Base-by-base conservation (phyloP, 306 rosid species). In the Trichosanthes cucumerina region DNA sequence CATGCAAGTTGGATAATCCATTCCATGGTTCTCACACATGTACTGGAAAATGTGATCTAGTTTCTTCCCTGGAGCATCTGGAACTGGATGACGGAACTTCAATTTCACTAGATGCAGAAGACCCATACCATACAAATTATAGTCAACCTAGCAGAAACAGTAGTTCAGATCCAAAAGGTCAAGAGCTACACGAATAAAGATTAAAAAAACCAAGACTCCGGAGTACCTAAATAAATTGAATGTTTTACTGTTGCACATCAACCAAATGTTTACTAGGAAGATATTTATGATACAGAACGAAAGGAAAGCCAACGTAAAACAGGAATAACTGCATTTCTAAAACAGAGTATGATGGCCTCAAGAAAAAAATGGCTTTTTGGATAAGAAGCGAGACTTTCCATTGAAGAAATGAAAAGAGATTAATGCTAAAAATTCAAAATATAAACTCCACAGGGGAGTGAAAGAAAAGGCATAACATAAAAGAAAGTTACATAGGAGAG, bases 111-210 rank as follows among this genome's bases (percentile, higher is more conserved):
- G 79, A 82, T 94, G 96, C 80, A 94, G 78, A 80, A 84, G 93
- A 66, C 97, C 91, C 98, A 94, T 94, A 85, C 98, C 98, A 74
- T 89, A 88, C 87, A 93, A 87, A 74, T 84, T 86, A 80, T 84
- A 79, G 82, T 86, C 89, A 43, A 86, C 66, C 89, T 86, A 77
- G 31, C 63, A 78, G 50, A 69, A 46, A 24, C 14, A 65, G 71
- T 60, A 72, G 36, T 39, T 50, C 53, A 57, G 44, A 58, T 78
- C 75, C 31, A 26, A 49, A 81, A 69, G 23, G 59, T 72, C 24
- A 26, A 46, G 43, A 28, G 59, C 41, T 19, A 31, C 47, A 41
- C 39, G 4, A 71, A 31, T 33, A 18, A 47, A 28, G 52, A 43
- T 18, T 47, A 49, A 74, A 50, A 50, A 15, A 34, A 75, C 3